Evolutionary conservation across 1,139 yeast species (phyloP).

Genomic region (Kodamaea plutei): DNA sequence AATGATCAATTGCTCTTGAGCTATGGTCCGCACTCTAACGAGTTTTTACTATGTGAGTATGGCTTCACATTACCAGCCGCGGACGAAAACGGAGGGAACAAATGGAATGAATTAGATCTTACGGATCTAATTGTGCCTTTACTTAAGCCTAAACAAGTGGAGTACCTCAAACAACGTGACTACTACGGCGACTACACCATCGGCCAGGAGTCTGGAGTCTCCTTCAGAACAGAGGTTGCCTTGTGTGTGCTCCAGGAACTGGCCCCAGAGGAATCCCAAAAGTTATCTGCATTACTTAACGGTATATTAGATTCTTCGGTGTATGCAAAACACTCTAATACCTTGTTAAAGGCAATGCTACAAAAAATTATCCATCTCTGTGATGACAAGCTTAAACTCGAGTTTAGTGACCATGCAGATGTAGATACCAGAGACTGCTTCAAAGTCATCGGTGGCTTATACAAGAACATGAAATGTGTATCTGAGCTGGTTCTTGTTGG

Average conservation of each 20-base stretch:
- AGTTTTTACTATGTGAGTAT: conserved; percentile 76
- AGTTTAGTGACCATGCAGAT: conserved; percentile 14
- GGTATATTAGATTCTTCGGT: conserved; percentile 39
- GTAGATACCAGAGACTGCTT: conserved; percentile 13
- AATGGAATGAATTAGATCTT: conserved; percentile 71
- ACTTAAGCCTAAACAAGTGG: conserved; percentile 35
- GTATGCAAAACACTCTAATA: conserved; percentile 28
- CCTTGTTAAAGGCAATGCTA: conserved; percentile 33
- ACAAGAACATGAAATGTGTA: conserved; percentile 21
- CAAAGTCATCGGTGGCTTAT: conserved; percentile 20
- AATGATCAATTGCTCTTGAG: conserved; percentile 66
- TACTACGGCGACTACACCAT: conserved; percentile 77
- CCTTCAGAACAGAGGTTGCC: conserved; percentile 76
- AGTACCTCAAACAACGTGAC: conserved; percentile 47
- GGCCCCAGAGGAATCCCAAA: conserved; percentile 29
- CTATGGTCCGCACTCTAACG: conserved; percentile 88
- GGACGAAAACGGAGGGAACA: conserved; percentile 32
- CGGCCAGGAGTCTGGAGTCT: conserved; percentile 44
- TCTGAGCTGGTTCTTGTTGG: conserved; percentile 13
- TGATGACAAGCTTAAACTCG: conserved; percentile 16
- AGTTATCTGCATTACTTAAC: conserved; percentile 23
- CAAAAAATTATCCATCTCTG: conserved; percentile 21
- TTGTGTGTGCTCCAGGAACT: conserved; percentile 57
- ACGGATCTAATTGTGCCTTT: conserved; percentile 35
- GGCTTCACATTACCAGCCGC: conserved; percentile 56